Conservation (phyloP, 106 monocot genomes). For the Dendrobium huoshanense region DNA sequence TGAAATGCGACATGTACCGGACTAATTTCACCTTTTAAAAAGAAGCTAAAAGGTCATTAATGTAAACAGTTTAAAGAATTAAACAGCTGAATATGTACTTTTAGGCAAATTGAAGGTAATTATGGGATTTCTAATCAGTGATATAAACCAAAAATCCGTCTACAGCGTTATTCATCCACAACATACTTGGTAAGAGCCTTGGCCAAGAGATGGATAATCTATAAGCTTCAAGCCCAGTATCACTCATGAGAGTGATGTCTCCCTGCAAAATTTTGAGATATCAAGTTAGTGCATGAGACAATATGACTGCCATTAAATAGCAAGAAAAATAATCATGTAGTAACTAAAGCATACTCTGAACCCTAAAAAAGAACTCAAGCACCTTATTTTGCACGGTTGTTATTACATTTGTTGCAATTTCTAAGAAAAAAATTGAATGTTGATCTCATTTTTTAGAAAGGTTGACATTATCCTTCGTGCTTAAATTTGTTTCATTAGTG, state of each 20-base stretch:
- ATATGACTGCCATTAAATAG: not conserved
- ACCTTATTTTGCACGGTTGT: not conserved
- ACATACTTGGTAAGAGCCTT: constrained; percentile 63
- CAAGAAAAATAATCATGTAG: not conserved
- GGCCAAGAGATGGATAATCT: constrained; percentile 56
- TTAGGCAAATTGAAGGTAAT: not conserved
- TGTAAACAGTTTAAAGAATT: not conserved
- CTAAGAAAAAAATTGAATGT: not conserved
- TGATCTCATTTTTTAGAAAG: no score
- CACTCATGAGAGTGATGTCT: constrained; percentile 61
- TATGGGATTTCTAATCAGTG: not conserved
- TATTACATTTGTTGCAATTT: not conserved
- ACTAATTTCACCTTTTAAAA: not conserved
- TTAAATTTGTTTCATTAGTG: no score
- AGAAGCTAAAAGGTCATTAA: not conserved
- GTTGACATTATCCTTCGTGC: no score
- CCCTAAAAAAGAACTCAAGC: not conserved
- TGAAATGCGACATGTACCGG: not conserved
- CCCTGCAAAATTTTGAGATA: constrained; percentile 27
- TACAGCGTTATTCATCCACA: not conserved
- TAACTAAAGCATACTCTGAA: not conserved
- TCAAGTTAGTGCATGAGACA: not conserved
- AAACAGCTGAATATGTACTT: not conserved
- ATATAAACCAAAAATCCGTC: not conserved
- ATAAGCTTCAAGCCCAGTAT: constrained; percentile 53